phyloP scores from a whole-genome alignment of 2,329 filamentous ascomycete genomes.

The Xylariaceae sp. region DNA sequence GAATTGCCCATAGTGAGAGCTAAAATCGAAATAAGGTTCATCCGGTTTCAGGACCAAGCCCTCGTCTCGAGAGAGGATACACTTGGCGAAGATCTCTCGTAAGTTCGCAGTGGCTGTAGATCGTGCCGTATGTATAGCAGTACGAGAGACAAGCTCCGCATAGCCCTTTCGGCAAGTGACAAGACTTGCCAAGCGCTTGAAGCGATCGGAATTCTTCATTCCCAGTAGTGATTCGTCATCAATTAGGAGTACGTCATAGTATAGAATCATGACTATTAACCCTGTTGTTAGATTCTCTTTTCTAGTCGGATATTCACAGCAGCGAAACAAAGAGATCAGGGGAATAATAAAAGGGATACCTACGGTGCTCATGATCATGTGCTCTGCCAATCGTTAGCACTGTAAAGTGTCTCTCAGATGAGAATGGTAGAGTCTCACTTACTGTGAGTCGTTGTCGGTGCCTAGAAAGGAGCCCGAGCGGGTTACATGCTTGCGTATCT shows the following conservation, averaged over 20 bases:
- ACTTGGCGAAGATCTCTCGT: conserved; percentile 61
- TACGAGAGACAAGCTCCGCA: conserved; percentile 58
- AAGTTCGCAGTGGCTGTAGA: conserved; percentile 50
- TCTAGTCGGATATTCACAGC: too few species aligned
- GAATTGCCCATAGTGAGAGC: conserved; percentile 33
- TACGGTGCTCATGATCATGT: conserved; percentile 47
- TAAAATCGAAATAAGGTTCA: conserved; percentile 68
- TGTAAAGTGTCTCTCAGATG: too few species aligned
- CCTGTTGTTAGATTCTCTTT: too few species aligned
- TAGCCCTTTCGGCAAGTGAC: conserved; percentile 52
- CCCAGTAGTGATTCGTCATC: conserved; percentile 51
- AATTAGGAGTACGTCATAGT: conserved; percentile 54
- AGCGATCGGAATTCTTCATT: conserved; percentile 54
- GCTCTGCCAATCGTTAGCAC: conserved; percentile 35
- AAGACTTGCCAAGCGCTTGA: conserved; percentile 55
- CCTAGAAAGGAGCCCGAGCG: conserved; percentile 69
- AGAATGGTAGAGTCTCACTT: conserved; percentile 24
- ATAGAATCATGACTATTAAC: conserved; percentile 64
- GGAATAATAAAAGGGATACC: too few species aligned
- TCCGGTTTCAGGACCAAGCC: conserved; percentile 79
- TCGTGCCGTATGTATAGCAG: conserved; percentile 62
- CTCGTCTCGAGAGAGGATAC: conserved; percentile 65
- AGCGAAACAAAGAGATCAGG: too few species aligned
- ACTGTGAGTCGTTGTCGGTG: conserved; percentile 65
- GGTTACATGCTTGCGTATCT: conserved; percentile 74